phyloP scores from a whole-genome alignment of 768 basidiomycete species.

The Suillus alpinus region DNA sequence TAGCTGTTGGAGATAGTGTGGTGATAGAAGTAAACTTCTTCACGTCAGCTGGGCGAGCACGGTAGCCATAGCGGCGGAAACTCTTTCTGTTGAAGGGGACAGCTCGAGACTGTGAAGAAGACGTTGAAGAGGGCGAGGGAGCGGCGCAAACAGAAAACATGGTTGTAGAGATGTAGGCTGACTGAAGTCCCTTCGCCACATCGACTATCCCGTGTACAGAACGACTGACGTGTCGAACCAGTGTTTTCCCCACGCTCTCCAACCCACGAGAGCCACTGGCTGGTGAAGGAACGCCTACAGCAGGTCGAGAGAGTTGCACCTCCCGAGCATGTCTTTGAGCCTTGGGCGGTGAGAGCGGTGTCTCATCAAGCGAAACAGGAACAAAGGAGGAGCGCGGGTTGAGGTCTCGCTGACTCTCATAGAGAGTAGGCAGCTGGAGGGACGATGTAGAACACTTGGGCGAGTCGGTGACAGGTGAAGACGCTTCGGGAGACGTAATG shows the following conservation, averaged over 20 bases:
- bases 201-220: slow-evolving; percentile 45
- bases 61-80: slow-evolving; percentile 38
- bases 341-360: slow-evolving; percentile 30
- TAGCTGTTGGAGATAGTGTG: slow-evolving; percentile 8
- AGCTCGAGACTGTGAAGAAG: slow-evolving; percentile 16
- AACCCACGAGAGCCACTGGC: slow-evolving; percentile 1
- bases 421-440: slow-evolving; percentile 27
- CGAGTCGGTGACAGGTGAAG: slow-evolving; percentile 31
- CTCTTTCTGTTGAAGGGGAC: slow-evolving; percentile 13
- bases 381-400: slow-evolving; percentile 34
- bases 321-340: neutral
- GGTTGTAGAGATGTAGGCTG: slow-evolving; percentile 54
- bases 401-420: slow-evolving; percentile 31
- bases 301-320: neutral
- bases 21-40: slow-evolving; percentile 35
- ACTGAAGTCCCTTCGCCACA: slow-evolving; percentile 55
- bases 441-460: slow-evolving; percentile 24
- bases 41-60: slow-evolving; percentile 43
- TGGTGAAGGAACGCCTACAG: neutral
- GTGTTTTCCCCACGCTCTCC: slow-evolving; percentile 8
- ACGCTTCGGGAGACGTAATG: slow-evolving; percentile 28
- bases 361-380: slow-evolving; percentile 35
- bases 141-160: slow-evolving; percentile 39
- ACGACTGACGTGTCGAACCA: slow-evolving; percentile 30
- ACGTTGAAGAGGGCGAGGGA: slow-evolving; percentile 20